Percentiles rank a stretch among this genome's conserved stretches.
These are phyloP conservation scores for Eimeria sp. DNA, from an alignment of 169 alveolate species.

Conservation along the genomic window DNA sequence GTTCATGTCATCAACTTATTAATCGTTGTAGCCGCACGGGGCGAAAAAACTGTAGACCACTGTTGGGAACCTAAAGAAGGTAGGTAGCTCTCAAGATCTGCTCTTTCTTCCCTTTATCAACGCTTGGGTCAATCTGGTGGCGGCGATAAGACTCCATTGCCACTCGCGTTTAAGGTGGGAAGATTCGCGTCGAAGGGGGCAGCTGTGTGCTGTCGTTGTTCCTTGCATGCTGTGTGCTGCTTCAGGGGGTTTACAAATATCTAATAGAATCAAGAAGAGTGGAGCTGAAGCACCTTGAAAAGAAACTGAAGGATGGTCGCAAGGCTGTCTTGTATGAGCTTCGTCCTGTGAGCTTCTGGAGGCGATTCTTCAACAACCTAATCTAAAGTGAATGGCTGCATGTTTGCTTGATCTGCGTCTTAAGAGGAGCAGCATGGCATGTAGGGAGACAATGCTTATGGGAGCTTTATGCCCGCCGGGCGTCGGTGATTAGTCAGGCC, in stretches of 20 bases:
- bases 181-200: not conserved
- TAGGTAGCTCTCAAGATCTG: not conserved
- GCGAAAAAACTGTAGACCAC: not conserved
- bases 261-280: slow-evolving; percentile 44
- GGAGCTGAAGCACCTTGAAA: slow-evolving; percentile 31
- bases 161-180: not conserved
- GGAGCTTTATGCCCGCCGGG: not conserved
- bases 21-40: not conserved
- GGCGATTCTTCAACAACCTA: slow-evolving; percentile 46
- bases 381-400: not conserved
- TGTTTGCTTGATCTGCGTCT: not conserved
- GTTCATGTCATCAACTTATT: no score
- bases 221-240: not conserved
- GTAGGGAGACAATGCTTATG: not conserved
- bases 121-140: not conserved
- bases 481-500: not conserved
- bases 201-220: not conserved
- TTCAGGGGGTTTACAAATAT: slow-evolving; percentile 67
- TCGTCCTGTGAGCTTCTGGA: slow-evolving; percentile 60
- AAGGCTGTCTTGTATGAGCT: slow-evolving; percentile 43
- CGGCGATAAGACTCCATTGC: not conserved
- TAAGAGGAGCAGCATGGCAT: not conserved
- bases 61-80: not conserved
- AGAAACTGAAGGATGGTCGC: slow-evolving; percentile 44
- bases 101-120: not conserved